A percentile compares a stretch with the other conserved stretches of the same genome.
Conservation (phyloP, 1,284 basidiomycete genomes). For the Rhodofomes roseus region DNA sequence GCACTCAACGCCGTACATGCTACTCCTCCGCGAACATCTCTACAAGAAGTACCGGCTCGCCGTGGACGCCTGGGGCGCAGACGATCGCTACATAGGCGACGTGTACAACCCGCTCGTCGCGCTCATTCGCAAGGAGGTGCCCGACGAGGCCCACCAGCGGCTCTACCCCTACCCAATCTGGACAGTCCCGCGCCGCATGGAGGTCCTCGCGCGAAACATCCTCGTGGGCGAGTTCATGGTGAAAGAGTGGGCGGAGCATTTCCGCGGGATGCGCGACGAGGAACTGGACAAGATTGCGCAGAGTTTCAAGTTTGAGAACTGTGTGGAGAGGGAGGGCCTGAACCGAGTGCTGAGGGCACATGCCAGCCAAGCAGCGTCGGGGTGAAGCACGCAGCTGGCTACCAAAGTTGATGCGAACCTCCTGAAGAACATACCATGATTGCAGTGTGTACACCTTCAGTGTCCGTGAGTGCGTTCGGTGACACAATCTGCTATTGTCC, state of each 20-base stretch:
- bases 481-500: neutral
- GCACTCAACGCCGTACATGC: constrained; percentile 66
- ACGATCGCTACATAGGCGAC: constrained; percentile 42
- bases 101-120: constrained; percentile 56
- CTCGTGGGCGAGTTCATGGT: constrained; percentile 63
- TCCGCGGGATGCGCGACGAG: constrained; percentile 48
- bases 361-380: constrained; percentile 13
- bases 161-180: constrained; percentile 53
- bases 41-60: constrained; percentile 60
- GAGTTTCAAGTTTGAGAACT: constrained; percentile 60
- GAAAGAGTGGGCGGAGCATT: constrained; percentile 62
- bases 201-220: constrained; percentile 56
- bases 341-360: constrained; percentile 45
- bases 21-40: constrained; percentile 58
- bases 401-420: neutral
- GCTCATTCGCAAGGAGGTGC: constrained; percentile 47
- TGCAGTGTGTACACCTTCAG: neutral
- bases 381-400: neutral
- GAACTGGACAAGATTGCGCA: constrained; percentile 59
- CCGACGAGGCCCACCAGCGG: constrained; percentile 33
- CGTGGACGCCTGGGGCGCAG: constrained; percentile 63
- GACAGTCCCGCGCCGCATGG: constrained; percentile 42
- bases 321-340: constrained; percentile 44
- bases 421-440: neutral
- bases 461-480: neutral